These are phyloP conservation scores for Alopecurus myosuroides DNA, from an alignment of 176 grass and related monocot genomes.

Conservation along the genomic window DNA sequence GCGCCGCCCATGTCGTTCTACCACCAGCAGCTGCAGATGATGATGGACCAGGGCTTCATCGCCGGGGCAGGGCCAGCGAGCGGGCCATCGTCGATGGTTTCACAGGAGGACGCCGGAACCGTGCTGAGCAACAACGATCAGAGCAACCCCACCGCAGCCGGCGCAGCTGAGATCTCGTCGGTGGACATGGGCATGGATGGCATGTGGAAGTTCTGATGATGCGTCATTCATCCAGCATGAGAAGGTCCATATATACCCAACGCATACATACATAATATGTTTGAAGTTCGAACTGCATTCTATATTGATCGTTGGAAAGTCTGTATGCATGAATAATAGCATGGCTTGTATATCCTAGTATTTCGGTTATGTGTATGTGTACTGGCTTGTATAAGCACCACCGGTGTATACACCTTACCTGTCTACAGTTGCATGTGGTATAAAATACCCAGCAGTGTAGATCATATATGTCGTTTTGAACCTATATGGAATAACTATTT, in stretches of 20 bases:
- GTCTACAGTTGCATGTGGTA: neutral
- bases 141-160: neutral
- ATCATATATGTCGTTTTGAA: neutral
- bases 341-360: neutral
- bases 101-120: conserved; percentile 6
- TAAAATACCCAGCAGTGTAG: neutral
- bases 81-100: conserved; percentile 20
- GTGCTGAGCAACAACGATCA: neutral
- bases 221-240: neutral
- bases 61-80: neutral
- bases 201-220: conserved; percentile 10
- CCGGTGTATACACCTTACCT: neutral
- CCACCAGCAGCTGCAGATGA: neutral
- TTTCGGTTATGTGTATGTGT: neutral
- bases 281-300: neutral
- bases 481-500: neutral
- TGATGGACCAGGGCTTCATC: neutral
- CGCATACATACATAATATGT: neutral
- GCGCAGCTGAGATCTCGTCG: conserved; percentile 9
- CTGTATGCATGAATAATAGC: neutral
- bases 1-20: neutral
- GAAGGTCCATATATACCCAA: neutral
- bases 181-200: conserved; percentile 1
- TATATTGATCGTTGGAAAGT: neutral
- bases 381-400: neutral